phyloP scores from a whole-genome alignment of 163 green algal species.

The Scenedesmus sp. region DNA sequence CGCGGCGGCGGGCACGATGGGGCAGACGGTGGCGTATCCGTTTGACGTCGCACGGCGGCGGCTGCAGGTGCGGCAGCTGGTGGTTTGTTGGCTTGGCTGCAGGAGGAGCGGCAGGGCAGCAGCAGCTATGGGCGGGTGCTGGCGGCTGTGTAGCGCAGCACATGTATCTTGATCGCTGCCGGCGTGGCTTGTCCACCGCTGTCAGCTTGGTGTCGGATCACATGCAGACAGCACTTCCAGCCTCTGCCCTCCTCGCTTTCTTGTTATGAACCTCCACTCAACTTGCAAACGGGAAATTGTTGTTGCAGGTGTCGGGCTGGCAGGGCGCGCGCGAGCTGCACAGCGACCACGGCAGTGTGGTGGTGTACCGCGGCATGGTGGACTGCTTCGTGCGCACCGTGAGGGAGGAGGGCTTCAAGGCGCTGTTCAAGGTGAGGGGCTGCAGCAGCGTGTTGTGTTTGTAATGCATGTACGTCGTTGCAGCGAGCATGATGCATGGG shows the following conservation, averaged over 20 bases:
- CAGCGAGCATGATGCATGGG: too few species aligned
- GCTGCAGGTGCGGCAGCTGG: constrained; percentile 85
- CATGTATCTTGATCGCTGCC: too few species aligned
- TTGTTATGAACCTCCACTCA: too few species aligned
- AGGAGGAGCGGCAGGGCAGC: neutral
- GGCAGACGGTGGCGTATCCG: constrained; percentile 98
- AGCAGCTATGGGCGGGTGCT: neutral
- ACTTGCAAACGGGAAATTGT: neutral
- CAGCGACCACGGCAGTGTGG: constrained; percentile 74
- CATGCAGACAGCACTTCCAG: too few species aligned
- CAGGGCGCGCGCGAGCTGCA: constrained; percentile 79
- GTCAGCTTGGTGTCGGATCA: too few species aligned
- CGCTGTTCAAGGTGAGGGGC: constrained; percentile 83
- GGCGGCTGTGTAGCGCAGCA: too few species aligned
- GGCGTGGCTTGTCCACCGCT: too few species aligned
- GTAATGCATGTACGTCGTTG: neutral
- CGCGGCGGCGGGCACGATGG: constrained; percentile 90
- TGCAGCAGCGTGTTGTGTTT: neutral
- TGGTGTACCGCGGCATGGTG: constrained; percentile 95
- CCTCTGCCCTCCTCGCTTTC: too few species aligned
- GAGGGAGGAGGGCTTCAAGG: constrained; percentile 87
- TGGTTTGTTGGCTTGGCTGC: neutral
- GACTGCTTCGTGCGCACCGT: constrained; percentile 97
- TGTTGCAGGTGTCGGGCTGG: constrained; percentile 85
- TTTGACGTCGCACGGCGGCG: constrained; percentile 96